A percentile compares a stretch with the other conserved stretches of the same genome.
These are phyloP conservation scores for Raffaelea deltoideospora DNA, from an alignment of 2,329 filamentous ascomycete species.

Conservation along the genomic window DNA sequence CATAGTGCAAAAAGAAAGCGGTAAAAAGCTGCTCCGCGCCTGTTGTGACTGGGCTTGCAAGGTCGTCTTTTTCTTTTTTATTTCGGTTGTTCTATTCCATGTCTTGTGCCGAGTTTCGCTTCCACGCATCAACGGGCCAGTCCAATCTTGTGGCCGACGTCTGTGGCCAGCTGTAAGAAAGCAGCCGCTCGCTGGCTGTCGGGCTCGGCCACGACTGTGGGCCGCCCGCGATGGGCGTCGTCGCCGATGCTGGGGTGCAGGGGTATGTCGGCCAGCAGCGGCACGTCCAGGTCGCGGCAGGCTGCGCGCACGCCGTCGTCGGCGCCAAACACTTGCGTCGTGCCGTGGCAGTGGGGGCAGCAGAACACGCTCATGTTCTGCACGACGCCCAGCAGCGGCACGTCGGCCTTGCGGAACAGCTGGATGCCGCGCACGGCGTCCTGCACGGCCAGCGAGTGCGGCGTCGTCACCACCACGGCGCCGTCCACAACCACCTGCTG, in stretches of 20 bases:
- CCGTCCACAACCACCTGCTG: conserved; percentile 87
- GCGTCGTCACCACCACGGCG: conserved; percentile 78
- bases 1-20: no score
- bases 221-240: conserved; percentile 74
- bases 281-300: conserved; percentile 57
- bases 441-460: conserved; percentile 81
- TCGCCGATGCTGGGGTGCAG: conserved; percentile 76
- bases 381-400: conserved; percentile 73
- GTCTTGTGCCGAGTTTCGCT: no score
- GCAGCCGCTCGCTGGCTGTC: conserved; percentile 54
- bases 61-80: no score
- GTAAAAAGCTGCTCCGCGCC: no score
- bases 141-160: conserved; percentile 31
- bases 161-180: conserved; percentile 56
- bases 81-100: no score
- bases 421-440: conserved; percentile 85
- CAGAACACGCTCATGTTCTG: conserved; percentile 83
- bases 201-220: conserved; percentile 80
- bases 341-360: conserved; percentile 62
- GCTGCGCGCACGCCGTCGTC: conserved; percentile 49
- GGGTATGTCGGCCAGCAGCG: conserved; percentile 79
- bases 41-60: no score
- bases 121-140: no score
- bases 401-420: conserved; percentile 77
- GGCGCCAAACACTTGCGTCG: conserved; percentile 61